phyloP scores from a whole-genome alignment of 2,329 filamentous ascomycete species.

The Chrysosphaeria jannelii region DNA sequence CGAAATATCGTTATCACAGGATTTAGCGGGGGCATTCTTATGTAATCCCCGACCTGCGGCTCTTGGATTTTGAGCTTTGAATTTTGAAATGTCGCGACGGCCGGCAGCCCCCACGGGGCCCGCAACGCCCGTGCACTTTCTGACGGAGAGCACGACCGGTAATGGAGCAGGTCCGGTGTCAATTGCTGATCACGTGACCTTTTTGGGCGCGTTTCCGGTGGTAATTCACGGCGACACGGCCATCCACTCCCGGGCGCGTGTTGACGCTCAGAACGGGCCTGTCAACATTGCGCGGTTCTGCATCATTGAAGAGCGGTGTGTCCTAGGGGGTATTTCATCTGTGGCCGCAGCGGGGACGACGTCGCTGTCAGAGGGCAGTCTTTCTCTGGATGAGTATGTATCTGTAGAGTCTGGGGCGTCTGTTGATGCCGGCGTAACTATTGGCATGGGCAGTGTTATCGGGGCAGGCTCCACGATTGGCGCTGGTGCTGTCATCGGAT shows the following conservation, averaged over 20 bases:
- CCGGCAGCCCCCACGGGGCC: constrained; percentile 21
- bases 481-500: constrained; percentile 25
- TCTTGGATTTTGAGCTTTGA: too few species aligned
- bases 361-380: constrained; percentile 13
- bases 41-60: too few species aligned
- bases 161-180: constrained; percentile 13
- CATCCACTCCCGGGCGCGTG: constrained; percentile 57
- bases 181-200: constrained; percentile 29
- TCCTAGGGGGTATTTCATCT: constrained; percentile 15
- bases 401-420: constrained; percentile 26
- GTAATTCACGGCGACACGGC: constrained; percentile 49
- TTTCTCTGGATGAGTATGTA: constrained; percentile 28
- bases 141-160: constrained; percentile 1
- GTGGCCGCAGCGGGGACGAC: constrained; percentile 1
- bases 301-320: constrained; percentile 43
- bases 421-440: constrained; percentile 28
- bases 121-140: constrained; percentile 27
- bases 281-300: constrained; percentile 57
- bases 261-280: constrained; percentile 51
- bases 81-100: constrained; percentile 22
- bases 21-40: too few species aligned
- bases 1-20: too few species aligned
- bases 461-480: constrained; percentile 30
- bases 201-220: constrained; percentile 47
- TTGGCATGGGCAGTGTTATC: constrained; percentile 27